Evolutionary conservation across 345 rosid species (phyloP).

Genomic region (Salix arbutifolia): DNA sequence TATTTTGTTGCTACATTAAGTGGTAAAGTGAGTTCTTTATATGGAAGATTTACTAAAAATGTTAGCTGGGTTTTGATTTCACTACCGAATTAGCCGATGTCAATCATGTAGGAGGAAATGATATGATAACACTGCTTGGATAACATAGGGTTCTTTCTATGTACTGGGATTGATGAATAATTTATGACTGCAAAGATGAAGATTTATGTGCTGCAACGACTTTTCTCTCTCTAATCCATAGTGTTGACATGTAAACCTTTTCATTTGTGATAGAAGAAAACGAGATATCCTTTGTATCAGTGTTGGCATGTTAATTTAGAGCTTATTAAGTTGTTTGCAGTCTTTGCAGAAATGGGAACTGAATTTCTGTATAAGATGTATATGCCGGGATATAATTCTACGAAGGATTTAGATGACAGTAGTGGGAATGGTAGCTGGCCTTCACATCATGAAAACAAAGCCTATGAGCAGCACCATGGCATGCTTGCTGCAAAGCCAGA

Average conservation of each 20-base stretch:
- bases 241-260: not conserved
- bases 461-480: slow-evolving; percentile 35
- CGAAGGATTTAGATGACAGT: slow-evolving; percentile 47
- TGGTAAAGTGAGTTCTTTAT: not conserved
- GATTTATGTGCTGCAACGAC: not conserved
- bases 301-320: not conserved
- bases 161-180: not conserved
- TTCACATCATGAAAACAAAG: slow-evolving; percentile 31
- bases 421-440: slow-evolving; percentile 46
- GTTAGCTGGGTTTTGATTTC: not conserved
- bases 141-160: not conserved
- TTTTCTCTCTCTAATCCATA: not conserved
- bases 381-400: slow-evolving; percentile 44
- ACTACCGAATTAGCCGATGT: not conserved
- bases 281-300: not conserved
- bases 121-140: not conserved
- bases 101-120: not conserved
- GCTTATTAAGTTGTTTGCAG: slow-evolving; percentile 22
- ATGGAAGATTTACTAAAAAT: not conserved
- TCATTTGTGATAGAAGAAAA: not conserved
- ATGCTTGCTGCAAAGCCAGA: slow-evolving; percentile 31
- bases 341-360: slow-evolving; percentile 60
- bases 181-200: not conserved
- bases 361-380: slow-evolving; percentile 57
- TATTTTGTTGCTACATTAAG: not conserved